A percentile compares a stretch with the other conserved stretches of the same genome.
phyloP scores from a whole-genome alignment of 1,139 yeast genomes.

The Diutina pseudorugosa region DNA sequence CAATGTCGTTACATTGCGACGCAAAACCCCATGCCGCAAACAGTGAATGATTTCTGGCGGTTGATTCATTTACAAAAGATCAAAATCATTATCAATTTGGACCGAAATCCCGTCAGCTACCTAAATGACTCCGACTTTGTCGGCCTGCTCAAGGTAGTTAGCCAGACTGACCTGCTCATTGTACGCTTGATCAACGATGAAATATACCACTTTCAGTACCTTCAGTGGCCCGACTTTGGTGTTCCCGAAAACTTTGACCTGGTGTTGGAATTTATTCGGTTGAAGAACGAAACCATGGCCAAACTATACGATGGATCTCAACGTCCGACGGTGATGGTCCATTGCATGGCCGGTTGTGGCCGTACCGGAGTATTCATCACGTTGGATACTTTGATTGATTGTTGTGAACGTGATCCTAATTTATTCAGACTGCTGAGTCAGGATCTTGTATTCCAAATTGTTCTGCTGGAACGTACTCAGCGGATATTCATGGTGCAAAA shows the following conservation, averaged over 20 bases:
- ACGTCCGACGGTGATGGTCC: conserved; percentile 3
- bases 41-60: conserved; percentile 3
- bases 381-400: conserved; percentile 9
- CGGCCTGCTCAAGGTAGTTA: not conserved
- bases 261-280: conserved; percentile 37
- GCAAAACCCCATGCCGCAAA: conserved; percentile 1
- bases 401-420: conserved; percentile 5
- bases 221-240: conserved; percentile 78
- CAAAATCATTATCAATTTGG: not conserved
- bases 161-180: not conserved
- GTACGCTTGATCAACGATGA: not conserved
- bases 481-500: conserved; percentile 36
- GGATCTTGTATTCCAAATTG: conserved; percentile 21
- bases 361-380: conserved; percentile 11
- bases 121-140: not conserved
- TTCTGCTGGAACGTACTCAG: conserved; percentile 30
- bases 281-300: conserved; percentile 23
- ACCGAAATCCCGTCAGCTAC: not conserved
- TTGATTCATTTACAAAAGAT: not conserved
- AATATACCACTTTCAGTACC: conserved; percentile 56
- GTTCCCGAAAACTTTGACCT: conserved; percentile 44
- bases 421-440: conserved; percentile 3
- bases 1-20: conserved; percentile 4
- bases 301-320: not conserved
- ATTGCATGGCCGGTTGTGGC: conserved; percentile 9